These are phyloP conservation scores for Ormosia emarginata DNA, from an alignment of 306 rosid species.

Conservation along the genomic window DNA sequence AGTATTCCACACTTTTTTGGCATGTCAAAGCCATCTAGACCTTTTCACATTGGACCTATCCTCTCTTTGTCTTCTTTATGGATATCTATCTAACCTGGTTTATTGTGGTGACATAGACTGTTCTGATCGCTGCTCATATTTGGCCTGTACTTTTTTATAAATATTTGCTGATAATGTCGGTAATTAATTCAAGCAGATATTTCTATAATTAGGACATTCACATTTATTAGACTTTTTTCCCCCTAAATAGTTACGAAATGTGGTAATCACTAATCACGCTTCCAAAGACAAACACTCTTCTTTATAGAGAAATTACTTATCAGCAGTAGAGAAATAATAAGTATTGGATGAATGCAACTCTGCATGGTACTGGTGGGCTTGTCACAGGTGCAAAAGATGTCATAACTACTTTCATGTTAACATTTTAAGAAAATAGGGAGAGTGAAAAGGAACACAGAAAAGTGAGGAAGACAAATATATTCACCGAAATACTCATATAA, in stretches of 20 bases:
- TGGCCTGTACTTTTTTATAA: not conserved
- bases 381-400: not conserved
- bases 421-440: too few species aligned
- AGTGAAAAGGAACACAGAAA: too few species aligned
- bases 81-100: not conserved
- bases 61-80: not conserved
- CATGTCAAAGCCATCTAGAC: not conserved
- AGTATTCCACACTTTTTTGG: not conserved
- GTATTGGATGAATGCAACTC: conserved; percentile 19
- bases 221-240: not conserved
- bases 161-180: conserved; percentile 1
- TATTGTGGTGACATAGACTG: not conserved
- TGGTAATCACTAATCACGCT: not conserved
- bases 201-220: not conserved
- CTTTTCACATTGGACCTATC: not conserved
- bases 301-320: not conserved
- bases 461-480: too few species aligned
- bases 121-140: not conserved
- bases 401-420: too few species aligned
- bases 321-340: not conserved
- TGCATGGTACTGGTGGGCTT: not conserved
- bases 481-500: too few species aligned
- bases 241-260: not conserved
- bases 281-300: not conserved
- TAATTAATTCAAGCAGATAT: conserved; percentile 1